A percentile compares a stretch with the other conserved stretches of the same genome.
Conservation (phyloP, 768 basidiomycete genomes). For the Auricularia sp. region DNA sequence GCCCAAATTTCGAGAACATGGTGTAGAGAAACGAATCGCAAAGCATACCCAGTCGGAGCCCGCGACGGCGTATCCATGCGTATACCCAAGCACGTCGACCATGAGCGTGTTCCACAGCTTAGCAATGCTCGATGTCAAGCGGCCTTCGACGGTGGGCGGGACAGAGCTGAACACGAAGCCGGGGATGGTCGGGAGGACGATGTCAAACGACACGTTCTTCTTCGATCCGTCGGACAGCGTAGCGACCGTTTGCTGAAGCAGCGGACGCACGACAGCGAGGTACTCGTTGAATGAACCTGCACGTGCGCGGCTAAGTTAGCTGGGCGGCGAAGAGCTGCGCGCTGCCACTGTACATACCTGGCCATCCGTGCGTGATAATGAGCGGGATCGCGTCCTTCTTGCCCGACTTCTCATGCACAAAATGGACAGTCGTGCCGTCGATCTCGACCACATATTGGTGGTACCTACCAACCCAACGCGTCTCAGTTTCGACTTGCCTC, state of each 20-base stretch:
- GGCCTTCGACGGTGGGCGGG: constrained; percentile 9
- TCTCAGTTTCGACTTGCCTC: too few relatives aligned
- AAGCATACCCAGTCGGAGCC: constrained; percentile 16
- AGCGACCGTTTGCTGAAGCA: background rate
- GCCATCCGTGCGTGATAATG: constrained; percentile 9
- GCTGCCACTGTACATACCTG: background rate
- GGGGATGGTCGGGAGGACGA: constrained; percentile 10
- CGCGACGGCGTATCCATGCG: constrained; percentile 12
- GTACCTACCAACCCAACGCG: background rate
- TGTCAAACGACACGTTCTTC: constrained; percentile 4
- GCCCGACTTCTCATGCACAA: constrained; percentile 5
- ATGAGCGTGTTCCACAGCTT: constrained; percentile 18
- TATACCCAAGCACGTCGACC: constrained; percentile 18
- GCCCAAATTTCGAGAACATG: too few relatives aligned
- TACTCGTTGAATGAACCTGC: constrained; percentile 4
- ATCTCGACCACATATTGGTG: constrained; percentile 4
- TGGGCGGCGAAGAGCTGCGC: background rate
- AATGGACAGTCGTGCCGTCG: constrained; percentile 7
- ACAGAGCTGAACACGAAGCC: constrained; percentile 15
- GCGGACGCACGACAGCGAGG: background rate
- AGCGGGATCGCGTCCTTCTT: constrained; percentile 3
- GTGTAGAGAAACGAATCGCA: background rate
- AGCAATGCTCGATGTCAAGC: constrained; percentile 13
- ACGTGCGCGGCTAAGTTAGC: background rate
- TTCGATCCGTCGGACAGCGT: background rate